These are phyloP conservation scores for Fusarium neocosmosporiellum DNA, from an alignment of 2,329 filamentous ascomycete genomes.

Conservation along the genomic window DNA sequence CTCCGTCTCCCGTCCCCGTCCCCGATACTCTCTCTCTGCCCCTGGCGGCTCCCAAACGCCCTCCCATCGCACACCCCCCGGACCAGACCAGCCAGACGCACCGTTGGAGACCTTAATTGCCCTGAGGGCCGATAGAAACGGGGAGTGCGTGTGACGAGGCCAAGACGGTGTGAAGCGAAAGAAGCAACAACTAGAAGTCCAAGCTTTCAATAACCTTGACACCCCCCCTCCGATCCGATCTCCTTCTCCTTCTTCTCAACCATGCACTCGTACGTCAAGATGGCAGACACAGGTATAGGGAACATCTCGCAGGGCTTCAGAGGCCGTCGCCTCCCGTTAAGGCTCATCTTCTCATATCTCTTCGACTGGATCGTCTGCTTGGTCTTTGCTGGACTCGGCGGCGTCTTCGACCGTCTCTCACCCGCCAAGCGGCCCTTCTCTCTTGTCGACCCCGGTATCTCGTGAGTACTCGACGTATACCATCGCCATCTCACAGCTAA, in stretches of 20 bases:
- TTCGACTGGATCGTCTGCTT: slow-evolving; percentile 80
- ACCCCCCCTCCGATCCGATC: slow-evolving; percentile 17
- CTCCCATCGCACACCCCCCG: not conserved
- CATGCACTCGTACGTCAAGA: slow-evolving; percentile 40
- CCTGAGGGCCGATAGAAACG: not conserved
- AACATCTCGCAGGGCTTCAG: slow-evolving; percentile 29
- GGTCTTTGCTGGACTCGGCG: slow-evolving; percentile 66
- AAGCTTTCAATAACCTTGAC: slow-evolving; percentile 5
- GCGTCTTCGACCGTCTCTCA: slow-evolving; percentile 66
- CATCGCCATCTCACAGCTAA: not conserved
- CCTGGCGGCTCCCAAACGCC: not conserved
- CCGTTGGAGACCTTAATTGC: not conserved
- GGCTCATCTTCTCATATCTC: slow-evolving; percentile 71
- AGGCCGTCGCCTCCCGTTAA: slow-evolving; percentile 44
- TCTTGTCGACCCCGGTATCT: slow-evolving; percentile 78
- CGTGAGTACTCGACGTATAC: slow-evolving; percentile 56
- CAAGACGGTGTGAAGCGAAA: slow-evolving; percentile 3
- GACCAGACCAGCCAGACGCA: not conserved
- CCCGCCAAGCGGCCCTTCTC: slow-evolving; percentile 79
- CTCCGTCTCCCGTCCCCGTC: not conserved
- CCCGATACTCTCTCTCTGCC: not conserved
- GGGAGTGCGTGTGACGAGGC: slow-evolving; percentile 1
- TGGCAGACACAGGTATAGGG: slow-evolving; percentile 40
- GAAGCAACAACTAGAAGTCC: not conserved
- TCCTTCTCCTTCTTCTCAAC: slow-evolving; percentile 11